phyloP scores from a whole-genome alignment of 805 yeast species.

The Wickerhamomyces alni region DNA sequence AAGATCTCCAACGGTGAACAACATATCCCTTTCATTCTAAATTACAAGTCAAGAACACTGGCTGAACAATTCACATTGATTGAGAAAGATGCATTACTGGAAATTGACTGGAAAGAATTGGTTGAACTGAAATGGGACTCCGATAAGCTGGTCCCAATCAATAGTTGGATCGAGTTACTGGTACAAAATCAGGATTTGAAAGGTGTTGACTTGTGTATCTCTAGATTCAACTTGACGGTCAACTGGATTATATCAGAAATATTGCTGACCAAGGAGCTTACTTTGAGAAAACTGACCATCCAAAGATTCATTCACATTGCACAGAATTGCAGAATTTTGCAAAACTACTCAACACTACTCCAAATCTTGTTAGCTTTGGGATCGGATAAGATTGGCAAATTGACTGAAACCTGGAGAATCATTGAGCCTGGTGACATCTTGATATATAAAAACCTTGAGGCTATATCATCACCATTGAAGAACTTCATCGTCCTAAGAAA shows the following conservation, averaged over 20 bases:
- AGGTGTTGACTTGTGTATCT: constrained; percentile 79
- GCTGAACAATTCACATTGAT: constrained; percentile 83
- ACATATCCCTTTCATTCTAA: constrained; percentile 80
- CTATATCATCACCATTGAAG: constrained; percentile 64
- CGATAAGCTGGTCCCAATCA: constrained; percentile 56
- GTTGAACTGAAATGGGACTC: constrained; percentile 68
- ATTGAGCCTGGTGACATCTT: constrained; percentile 68
- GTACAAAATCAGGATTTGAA: constrained; percentile 48
- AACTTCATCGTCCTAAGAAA: constrained; percentile 66
- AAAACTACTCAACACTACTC: constrained; percentile 83
- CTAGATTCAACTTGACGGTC: constrained; percentile 82
- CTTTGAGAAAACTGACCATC: constrained; percentile 61
- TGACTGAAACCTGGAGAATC: constrained; percentile 67
- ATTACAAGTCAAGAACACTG: constrained; percentile 57
- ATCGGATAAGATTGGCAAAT: constrained; percentile 51
- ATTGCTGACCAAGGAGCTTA: constrained; percentile 54
- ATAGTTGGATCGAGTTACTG: constrained; percentile 79
- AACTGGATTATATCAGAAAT: constrained; percentile 92
- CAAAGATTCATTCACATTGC: constrained; percentile 87
- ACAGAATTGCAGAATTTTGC: constrained; percentile 60
- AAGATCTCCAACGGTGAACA: constrained; percentile 29
- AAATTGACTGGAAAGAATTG: constrained; percentile 89
- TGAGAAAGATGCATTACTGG: constrained; percentile 77
- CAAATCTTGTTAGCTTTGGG: constrained; percentile 80
- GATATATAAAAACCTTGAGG: constrained; percentile 61